Evolutionary conservation across 257 asterid species (phyloP).

Genomic region (Ilex asprella): DNA sequence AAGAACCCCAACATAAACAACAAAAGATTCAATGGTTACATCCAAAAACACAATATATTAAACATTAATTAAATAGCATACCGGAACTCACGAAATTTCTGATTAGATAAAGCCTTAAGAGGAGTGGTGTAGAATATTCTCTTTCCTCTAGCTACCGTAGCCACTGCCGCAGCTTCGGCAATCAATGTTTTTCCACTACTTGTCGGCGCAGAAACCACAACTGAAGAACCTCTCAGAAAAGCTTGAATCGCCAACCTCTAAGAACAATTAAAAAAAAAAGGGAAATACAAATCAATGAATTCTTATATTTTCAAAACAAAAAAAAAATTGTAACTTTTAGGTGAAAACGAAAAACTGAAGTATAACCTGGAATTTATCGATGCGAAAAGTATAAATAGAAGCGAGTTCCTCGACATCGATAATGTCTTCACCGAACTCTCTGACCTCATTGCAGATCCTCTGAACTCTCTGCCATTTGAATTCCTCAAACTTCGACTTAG

Average conservation of each 20-base stretch:
- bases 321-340: neutral
- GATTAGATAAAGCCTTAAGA: constrained; percentile 91
- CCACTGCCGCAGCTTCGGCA: constrained; percentile 99
- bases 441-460: constrained; percentile 75
- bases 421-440: constrained; percentile 82
- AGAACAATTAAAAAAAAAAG: constrained; percentile 2
- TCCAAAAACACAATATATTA: no score
- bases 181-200: constrained; percentile 99
- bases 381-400: constrained; percentile 73
- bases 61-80: constrained; percentile 6
- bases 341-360: neutral
- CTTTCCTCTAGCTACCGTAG: constrained; percentile 79
- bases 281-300: neutral
- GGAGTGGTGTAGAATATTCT: constrained; percentile 96
- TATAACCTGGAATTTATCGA: constrained; percentile 87
- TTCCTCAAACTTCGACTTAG: constrained; percentile 52
- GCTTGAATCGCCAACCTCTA: constrained; percentile 78
- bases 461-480: constrained; percentile 88
- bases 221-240: constrained; percentile 86
- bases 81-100: constrained; percentile 98
- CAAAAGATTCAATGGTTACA: no score
- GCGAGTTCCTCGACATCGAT: constrained; percentile 80
- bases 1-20: neutral
- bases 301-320: no score
- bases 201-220: constrained; percentile 99